Percentiles rank a stretch among this genome's conserved stretches.
These are phyloP conservation scores for Letharia columbiana DNA, from an alignment of 495 filamentous ascomycete species.

Conservation along the genomic window DNA sequence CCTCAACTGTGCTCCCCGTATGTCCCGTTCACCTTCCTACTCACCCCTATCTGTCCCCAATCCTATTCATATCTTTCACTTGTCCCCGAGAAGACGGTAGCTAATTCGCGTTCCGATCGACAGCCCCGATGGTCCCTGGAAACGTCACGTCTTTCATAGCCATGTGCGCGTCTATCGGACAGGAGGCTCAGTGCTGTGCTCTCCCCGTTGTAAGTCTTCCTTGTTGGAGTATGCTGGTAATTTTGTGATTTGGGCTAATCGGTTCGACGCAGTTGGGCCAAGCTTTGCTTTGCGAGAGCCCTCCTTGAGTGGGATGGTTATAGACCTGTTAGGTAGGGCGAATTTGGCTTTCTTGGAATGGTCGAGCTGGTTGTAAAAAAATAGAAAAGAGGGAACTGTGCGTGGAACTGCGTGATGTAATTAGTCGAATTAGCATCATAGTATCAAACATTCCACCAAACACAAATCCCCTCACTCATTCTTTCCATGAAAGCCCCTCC, in stretches of 20 bases:
- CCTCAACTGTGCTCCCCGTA: neutral
- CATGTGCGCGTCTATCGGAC: neutral
- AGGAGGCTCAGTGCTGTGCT: neutral
- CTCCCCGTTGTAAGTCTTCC: neutral
- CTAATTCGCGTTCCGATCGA: neutral
- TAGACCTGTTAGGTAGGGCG: too few species aligned
- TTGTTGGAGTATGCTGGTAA: neutral
- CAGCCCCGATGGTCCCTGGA: neutral
- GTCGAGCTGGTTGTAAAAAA: too few species aligned
- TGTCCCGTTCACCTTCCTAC: neutral
- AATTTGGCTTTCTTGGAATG: too few species aligned
- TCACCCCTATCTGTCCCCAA: neutral
- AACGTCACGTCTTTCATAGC: neutral
- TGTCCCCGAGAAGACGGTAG: neutral
- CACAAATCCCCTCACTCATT: too few species aligned
- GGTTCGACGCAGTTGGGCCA: neutral
- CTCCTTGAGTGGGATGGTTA: neutral
- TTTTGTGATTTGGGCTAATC: neutral
- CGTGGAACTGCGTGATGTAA: too few species aligned
- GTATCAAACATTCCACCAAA: too few species aligned
- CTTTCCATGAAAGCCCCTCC: too few species aligned
- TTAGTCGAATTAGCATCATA: too few species aligned
- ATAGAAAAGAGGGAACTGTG: too few species aligned
- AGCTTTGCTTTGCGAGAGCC: neutral
- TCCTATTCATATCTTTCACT: neutral